phyloP scores from a whole-genome alignment of 164 flowering plant genomes.

The Hamamelis virginiana region DNA sequence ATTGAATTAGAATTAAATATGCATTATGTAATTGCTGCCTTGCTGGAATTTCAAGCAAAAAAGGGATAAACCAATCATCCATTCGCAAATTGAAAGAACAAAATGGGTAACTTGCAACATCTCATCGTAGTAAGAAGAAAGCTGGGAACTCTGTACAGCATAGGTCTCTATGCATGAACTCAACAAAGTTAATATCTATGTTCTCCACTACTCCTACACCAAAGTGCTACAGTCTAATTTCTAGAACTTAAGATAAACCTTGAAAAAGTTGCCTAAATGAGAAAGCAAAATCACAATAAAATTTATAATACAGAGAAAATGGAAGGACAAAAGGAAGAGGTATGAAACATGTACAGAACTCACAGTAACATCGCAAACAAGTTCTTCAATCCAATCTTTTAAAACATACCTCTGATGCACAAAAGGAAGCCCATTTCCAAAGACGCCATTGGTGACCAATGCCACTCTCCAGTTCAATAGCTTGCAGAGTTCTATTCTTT shows the following conservation, averaged over 20 bases:
- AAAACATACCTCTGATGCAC: conserved; percentile 85
- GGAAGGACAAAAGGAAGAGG: background rate
- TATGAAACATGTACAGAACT: background rate
- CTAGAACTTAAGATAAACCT: too few relatives aligned
- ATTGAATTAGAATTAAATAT: too few relatives aligned
- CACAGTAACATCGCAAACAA: background rate
- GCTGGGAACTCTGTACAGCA: background rate
- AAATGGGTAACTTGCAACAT: background rate
- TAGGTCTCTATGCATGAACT: background rate
- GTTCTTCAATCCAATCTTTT: background rate
- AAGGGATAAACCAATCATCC: background rate
- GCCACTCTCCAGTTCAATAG: conserved; percentile 92
- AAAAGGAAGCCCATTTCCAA: conserved; percentile 97
- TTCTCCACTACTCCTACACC: too few relatives aligned
- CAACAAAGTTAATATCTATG: background rate
- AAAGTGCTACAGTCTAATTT: too few relatives aligned
- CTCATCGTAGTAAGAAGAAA: background rate
- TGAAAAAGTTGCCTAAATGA: too few relatives aligned
- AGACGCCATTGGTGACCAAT: conserved; percentile 86
- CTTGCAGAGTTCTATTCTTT: conserved; percentile 78
- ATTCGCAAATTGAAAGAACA: background rate
- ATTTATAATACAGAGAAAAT: too few relatives aligned
- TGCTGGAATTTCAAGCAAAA: too few relatives aligned
- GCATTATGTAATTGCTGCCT: too few relatives aligned
- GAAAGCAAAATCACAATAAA: too few relatives aligned